These are phyloP conservation scores for Cystoderma amianthinum DNA, from an alignment of 768 basidiomycete species.

Conservation along the genomic window DNA sequence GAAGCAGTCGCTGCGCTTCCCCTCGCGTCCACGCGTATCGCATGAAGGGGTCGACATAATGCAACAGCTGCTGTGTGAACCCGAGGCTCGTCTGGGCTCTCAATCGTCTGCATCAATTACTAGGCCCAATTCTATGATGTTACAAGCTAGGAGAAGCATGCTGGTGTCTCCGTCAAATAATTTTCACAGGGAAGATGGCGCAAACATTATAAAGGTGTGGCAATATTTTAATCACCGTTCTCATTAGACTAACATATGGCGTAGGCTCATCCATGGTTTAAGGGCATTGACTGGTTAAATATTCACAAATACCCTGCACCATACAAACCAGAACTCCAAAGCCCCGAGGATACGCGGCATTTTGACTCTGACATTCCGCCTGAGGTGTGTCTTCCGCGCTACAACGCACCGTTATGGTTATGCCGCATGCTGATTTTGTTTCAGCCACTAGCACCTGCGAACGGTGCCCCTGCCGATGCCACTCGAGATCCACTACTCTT, in stretches of 20 bases:
- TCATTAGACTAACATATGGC: slow-evolving; percentile 8
- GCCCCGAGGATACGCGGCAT: slow-evolving; percentile 87
- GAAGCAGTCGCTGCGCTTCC: slow-evolving; percentile 85
- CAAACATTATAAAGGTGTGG: slow-evolving; percentile 78
- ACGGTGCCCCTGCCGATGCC: slow-evolving; percentile 75
- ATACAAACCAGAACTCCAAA: slow-evolving; percentile 77
- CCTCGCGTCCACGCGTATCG: slow-evolving; percentile 74
- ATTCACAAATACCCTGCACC: slow-evolving; percentile 82
- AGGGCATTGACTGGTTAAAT: slow-evolving; percentile 83
- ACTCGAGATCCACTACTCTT: slow-evolving; percentile 87
- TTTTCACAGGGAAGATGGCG: slow-evolving; percentile 68
- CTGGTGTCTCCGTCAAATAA: slow-evolving; percentile 47
- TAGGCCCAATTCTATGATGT: slow-evolving; percentile 72
- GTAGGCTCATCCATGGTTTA: slow-evolving; percentile 87
- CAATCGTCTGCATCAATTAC: slow-evolving; percentile 60
- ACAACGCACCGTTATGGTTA: slow-evolving; percentile 16
- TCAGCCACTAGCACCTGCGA: slow-evolving; percentile 86
- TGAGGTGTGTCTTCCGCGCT: slow-evolving; percentile 48
- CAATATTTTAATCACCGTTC: slow-evolving; percentile 4
- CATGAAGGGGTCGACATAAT: slow-evolving; percentile 85
- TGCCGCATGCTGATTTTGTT: slow-evolving; percentile 22
- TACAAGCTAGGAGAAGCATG: slow-evolving; percentile 68
- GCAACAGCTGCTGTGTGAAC: slow-evolving; percentile 87
- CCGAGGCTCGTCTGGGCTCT: slow-evolving; percentile 88
- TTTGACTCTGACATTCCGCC: slow-evolving; percentile 93